Percentiles rank a stretch among this genome's conserved stretches.
phyloP scores from a whole-genome alignment of 2,329 filamentous ascomycete species.

The Pestalotiopsis fici region DNA sequence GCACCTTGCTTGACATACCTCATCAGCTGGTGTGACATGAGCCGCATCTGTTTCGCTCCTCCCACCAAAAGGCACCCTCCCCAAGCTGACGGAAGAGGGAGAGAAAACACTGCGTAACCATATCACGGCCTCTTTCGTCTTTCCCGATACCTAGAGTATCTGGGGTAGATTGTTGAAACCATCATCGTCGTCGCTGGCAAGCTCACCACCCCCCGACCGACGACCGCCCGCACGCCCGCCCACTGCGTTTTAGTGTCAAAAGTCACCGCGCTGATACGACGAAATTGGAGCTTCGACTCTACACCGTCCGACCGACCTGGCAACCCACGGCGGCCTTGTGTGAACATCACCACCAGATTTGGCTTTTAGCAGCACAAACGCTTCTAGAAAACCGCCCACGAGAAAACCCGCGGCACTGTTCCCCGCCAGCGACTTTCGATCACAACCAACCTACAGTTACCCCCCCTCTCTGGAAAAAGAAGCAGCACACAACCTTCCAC shows the following conservation, averaged over 20 bases:
- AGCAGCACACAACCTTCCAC: background rate
- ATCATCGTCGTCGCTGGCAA: background rate
- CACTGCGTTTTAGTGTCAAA: background rate
- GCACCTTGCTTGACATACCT: background rate
- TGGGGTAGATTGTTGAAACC: background rate
- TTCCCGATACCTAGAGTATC: background rate
- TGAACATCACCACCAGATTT: conserved; percentile 5
- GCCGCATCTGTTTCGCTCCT: background rate
- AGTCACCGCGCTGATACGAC: background rate
- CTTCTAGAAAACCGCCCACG: background rate
- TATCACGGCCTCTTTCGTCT: background rate
- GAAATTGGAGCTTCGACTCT: conserved; percentile 3
- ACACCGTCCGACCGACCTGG: background rate
- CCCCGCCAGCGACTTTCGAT: background rate
- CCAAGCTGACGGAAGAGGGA: background rate
- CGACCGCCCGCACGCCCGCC: no score
- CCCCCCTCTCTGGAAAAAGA: background rate
- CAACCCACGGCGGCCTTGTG: background rate
- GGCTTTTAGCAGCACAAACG: background rate
- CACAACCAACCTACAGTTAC: background rate
- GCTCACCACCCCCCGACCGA: background rate
- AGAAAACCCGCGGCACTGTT: background rate
- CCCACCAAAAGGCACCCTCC: background rate
- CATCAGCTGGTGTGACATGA: background rate
- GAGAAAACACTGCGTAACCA: background rate